A percentile compares a stretch with the other conserved stretches of the same genome.
These are phyloP conservation scores for Suhomyces coccinellae DNA, from an alignment of 1,139 yeast genomes.

Conservation along the genomic window DNA sequence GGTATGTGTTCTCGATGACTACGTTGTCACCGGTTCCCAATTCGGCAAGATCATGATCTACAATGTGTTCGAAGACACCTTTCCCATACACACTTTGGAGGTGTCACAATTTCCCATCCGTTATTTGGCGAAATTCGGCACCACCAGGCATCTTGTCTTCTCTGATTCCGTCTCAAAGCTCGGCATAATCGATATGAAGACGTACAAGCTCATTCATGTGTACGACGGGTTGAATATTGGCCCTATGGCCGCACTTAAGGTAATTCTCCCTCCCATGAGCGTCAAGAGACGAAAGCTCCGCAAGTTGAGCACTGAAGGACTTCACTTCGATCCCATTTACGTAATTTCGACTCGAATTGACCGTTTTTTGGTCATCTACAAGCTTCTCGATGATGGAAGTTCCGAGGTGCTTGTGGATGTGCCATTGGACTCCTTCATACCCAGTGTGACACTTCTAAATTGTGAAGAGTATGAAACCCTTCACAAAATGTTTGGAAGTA, in stretches of 20 bases:
- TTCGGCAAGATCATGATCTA: conserved; percentile 33
- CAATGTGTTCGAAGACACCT: conserved; percentile 19
- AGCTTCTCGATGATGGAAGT: conserved; percentile 24
- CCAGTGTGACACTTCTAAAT: conserved; percentile 11
- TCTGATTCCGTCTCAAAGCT: conserved; percentile 36
- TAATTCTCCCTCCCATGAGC: conserved; percentile 12
- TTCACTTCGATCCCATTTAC: conserved; percentile 28
- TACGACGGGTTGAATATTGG: conserved; percentile 31
- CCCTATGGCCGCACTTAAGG: conserved; percentile 22
- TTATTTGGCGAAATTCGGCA: conserved; percentile 21
- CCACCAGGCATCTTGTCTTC: conserved; percentile 24
- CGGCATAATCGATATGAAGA: conserved; percentile 29
- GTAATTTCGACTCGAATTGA: conserved; percentile 27
- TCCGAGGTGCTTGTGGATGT: conserved; percentile 15
- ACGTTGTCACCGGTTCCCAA: conserved; percentile 35
- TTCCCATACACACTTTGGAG: conserved; percentile 18
- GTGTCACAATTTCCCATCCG: conserved; percentile 34
- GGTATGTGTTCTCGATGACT: conserved; percentile 18
- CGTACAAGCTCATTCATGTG: conserved; percentile 21
- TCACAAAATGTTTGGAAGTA: conserved; percentile 14
- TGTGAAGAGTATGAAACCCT: conserved; percentile 14
- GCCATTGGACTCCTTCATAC: conserved; percentile 11
- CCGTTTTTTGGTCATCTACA: conserved; percentile 25
- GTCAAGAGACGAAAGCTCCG: conserved; percentile 9
- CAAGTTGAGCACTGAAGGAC: conserved; percentile 3